Percentiles rank a stretch among this genome's conserved stretches.
These are phyloP conservation scores for Neofusicoccum parvum DNA, from an alignment of 2,329 filamentous ascomycete species.

Conservation along the genomic window DNA sequence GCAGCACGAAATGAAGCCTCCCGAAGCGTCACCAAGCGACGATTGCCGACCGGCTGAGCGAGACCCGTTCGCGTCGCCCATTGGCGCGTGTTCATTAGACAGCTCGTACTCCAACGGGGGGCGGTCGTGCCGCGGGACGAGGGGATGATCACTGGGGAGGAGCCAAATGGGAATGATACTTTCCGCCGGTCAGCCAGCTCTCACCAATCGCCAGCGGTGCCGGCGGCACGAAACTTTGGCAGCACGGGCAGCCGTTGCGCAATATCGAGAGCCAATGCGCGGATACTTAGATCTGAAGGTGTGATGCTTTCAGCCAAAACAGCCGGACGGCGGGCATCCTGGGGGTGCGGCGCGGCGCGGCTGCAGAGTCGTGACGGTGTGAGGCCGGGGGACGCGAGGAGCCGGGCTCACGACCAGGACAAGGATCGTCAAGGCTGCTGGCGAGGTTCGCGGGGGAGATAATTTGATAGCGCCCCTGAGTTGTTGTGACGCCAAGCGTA, in stretches of 20 bases:
- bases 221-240: neutral
- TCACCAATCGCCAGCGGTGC: neutral
- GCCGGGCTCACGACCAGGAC: neutral
- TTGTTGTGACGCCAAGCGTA: too few species aligned
- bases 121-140: slow-evolving; percentile 12
- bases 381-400: neutral
- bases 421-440: neutral
- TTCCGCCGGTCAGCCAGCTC: neutral
- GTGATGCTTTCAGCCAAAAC: slow-evolving; percentile 3
- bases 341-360: neutral
- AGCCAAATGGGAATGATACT: neutral
- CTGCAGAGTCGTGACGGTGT: neutral
- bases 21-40: slow-evolving; percentile 15
- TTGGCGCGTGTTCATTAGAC: slow-evolving; percentile 14
- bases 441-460: slow-evolving; percentile 1
- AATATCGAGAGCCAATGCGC: neutral
- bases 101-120: slow-evolving; percentile 13
- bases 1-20: slow-evolving; percentile 13
- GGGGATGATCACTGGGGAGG: slow-evolving; percentile 4
- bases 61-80: neutral
- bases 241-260: neutral
- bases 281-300: neutral
- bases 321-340: neutral
- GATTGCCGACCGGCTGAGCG: slow-evolving; percentile 2
- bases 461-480: neutral